Conservation (phyloP, 192 early-diverging fungal genomes). For the Podila epicladia region DNA sequence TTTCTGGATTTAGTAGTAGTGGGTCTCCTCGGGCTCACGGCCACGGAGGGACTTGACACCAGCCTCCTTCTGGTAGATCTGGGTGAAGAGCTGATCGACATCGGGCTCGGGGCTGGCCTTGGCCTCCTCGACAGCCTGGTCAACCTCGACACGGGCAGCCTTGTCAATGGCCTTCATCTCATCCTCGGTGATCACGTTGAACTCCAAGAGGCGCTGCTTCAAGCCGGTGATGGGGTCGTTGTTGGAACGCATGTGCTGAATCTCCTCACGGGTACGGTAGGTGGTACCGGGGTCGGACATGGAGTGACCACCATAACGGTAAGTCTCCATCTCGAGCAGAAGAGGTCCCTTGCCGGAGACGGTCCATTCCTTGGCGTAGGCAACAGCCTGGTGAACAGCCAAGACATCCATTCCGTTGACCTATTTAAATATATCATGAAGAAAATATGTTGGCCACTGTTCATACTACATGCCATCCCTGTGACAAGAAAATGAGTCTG, state of each 20-base stretch:
- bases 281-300: slow-evolving; percentile 99
- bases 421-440: slow-evolving; percentile 5
- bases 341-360: slow-evolving; percentile 87
- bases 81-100: slow-evolving; percentile 74
- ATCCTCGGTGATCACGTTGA: slow-evolving; percentile 77
- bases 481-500: background rate
- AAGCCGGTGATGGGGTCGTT: slow-evolving; percentile 94
- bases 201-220: slow-evolving; percentile 84
- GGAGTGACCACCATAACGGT: slow-evolving; percentile 99
- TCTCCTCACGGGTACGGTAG: slow-evolving; percentile 99
- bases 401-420: slow-evolving; percentile 95
- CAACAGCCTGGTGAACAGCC: slow-evolving; percentile 88
- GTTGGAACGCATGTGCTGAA: slow-evolving; percentile 96
- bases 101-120: slow-evolving; percentile 83
- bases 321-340: slow-evolving; percentile 95
- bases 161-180: slow-evolving; percentile 97
- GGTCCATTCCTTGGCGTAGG: slow-evolving; percentile 88
- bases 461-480: background rate
- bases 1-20: slow-evolving; percentile 23
- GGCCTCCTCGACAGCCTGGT: slow-evolving; percentile 85
- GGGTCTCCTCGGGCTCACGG: slow-evolving; percentile 79
- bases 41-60: slow-evolving; percentile 82
- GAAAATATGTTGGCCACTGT: too few relatives aligned
- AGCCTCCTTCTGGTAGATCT: slow-evolving; percentile 85
- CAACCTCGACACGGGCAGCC: slow-evolving; percentile 85